These are phyloP conservation scores for Stephania yunnanensis DNA, from an alignment of 164 flowering plant genomes.

Conservation along the genomic window DNA sequence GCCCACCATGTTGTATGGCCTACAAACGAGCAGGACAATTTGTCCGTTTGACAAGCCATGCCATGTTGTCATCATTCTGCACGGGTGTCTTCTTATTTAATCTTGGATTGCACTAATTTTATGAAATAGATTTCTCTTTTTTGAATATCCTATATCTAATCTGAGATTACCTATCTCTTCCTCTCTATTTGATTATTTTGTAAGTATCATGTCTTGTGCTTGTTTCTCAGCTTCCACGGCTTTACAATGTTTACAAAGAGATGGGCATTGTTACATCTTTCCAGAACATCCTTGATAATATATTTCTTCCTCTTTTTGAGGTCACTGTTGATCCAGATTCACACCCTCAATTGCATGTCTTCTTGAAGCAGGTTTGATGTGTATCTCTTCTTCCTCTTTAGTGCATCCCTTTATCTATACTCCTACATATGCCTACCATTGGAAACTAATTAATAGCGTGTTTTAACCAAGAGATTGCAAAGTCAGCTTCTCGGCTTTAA, in stretches of 20 bases:
- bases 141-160: background rate
- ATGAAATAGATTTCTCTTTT: background rate
- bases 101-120: background rate
- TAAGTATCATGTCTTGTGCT: slow-evolving; percentile 3
- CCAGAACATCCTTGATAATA: slow-evolving; percentile 95
- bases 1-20: too few relatives aligned
- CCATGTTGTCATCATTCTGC: too few relatives aligned
- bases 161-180: background rate
- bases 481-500: background rate
- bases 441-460: background rate
- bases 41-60: too few relatives aligned
- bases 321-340: slow-evolving; percentile 95
- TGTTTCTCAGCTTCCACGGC: slow-evolving; percentile 74
- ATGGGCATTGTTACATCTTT: slow-evolving; percentile 99
- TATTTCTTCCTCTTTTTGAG: slow-evolving; percentile 95
- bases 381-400: background rate
- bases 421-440: background rate
- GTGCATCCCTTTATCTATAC: too few relatives aligned
- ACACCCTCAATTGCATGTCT: slow-evolving; percentile 93
- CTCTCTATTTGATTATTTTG: background rate
- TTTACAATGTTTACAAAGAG: slow-evolving; percentile 94
- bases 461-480: background rate
- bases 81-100: too few relatives aligned
- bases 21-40: too few relatives aligned
- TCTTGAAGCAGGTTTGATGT: slow-evolving; percentile 76